Evolutionary conservation across 116 monocot genomes (phyloP), one percentile per base, ranked within the genome.

Genomic region (Papilionanthe hybrid): DNA sequence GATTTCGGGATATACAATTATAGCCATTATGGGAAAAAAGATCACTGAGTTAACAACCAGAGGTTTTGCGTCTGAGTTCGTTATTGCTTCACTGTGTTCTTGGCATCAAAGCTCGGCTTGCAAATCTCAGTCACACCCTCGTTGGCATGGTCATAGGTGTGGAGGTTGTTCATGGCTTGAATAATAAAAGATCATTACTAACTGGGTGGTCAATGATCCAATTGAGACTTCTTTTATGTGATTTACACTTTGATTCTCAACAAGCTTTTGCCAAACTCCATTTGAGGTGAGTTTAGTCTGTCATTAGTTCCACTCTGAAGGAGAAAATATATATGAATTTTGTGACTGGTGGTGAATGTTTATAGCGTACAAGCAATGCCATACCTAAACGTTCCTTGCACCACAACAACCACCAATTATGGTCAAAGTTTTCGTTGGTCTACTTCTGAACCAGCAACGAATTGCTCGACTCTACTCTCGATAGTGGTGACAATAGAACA

Each of bases 121-220:
- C 97, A 94, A 4, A 98, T 98, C 29, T 98, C 97, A 5, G 5
- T 94, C 97, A 1, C 78, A 94, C 97, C 15, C 94, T 98, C 42
- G 94, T 98, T 3, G 92, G 93, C 2, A 94, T 94, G 4, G 94
- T 94, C 28, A 98, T 98, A 94, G 98, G 98, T 0, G 98, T 98
- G 5, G 98, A 94, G 5, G 93, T 94, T 72, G 98, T 94, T 4
- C 81, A 94, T 75, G 98, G 98, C 0, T 73, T 98, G 5, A 98
- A 94, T 55, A 92, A 15, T 82, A 85, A 1, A 93, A 93, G 75
- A 94, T 94, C 60, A 91, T 98, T 7, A 83, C 86, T 10, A 94
- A 93, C 10, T 98, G 94, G 94, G 75, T 82, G 13, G 94, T 98
- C 29, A 94, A 93, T 19, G 92, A 94, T 80, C 98, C 98, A 0